Evolutionary conservation across 176 grass and related monocot genomes (phyloP), one percentile per base, ranked within the genome.

Genomic region (Oryza coarctata): DNA sequence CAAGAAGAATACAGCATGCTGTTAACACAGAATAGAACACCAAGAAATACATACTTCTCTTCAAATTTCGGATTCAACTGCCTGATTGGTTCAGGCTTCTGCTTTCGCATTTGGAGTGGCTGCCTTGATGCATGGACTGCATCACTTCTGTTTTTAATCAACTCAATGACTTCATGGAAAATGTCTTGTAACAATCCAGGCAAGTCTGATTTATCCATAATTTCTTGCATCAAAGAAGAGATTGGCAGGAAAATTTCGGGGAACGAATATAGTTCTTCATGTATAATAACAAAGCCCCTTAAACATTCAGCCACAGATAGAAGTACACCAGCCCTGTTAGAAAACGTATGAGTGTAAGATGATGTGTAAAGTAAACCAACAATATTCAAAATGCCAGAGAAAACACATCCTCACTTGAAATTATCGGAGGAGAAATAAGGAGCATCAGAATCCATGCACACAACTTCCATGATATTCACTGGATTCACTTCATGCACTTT

Each of bases 1-100:
- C 34, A 60, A 70, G 27, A 78, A 72, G 12, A 60, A 62, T 44
- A 64, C 26, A 5, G 8, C 67, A 75, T 52, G 27, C 50, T 75
- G 32, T 27, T 22, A 58, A 78, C 73, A 86, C 9, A 36, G 9
- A 71, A 78, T 71, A 36, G 20, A 77, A 78, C 58, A 50, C 23
- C 31, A 70, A 76, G 61, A 90, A 83, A 74, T 55, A 75, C 90
- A 77, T 95, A 98, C 93, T 86, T 93, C 44, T 98, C 95, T 82
- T 95, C 93, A 6, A 95, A 98, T 90, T 95, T 93, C 20, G 93
- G 92, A 93, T 90, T 98, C 73, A 98, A 71, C 61, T 95, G 85
- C 55, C 86, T 98, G 40, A 98, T 91, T 82, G 95, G 92, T 66
- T 94, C 87, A 22, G 92, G 92, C 77, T 91, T 90, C 86, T 95